Evolutionary conservation across 805 yeast species (phyloP), one percentile per base, ranked within the genome.

Genomic region (Yamadazyma olivae): DNA sequence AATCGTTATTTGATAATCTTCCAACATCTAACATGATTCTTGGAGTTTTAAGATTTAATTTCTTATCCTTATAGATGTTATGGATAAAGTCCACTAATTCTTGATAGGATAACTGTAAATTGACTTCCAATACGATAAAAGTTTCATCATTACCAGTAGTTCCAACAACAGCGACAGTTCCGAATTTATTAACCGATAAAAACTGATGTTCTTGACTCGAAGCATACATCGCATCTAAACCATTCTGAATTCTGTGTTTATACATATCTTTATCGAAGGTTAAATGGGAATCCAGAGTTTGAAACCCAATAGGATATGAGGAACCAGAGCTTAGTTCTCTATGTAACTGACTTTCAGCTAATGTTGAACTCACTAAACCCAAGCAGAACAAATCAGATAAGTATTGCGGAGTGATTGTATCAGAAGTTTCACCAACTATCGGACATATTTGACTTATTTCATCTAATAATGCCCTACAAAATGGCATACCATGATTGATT

Each of bases 131-230:
- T 8, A 71, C 54, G 9, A 71, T 46, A 49, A 74, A 75, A 1
- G 79, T 71, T 42, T 75, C 78, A 15, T 52, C 46, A 50, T 75
- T 75, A 1, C 80, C 80, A 6, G 53, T 54, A 1, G 79, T 73
- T 12, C 72, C 72, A 7, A 69, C 71, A 19, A 70, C 71, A 1
- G 77, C 70, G 9, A 68, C 75, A 2, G 68, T 60, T 3, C 79
- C 79, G 16, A 61, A 46, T 42, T 71, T 70, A 17, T 73, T 69
- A 14, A 74, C 64, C 2, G 73, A 64, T 17, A 75, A 52, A 46
- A 73, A 75, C 44, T 66, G 68, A 54, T 75, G 79, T 1, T 65
- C 65, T 33, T 62, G 61, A 4, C 61, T 44, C 1, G 71, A 56
- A 3, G 79, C 68, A 40, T 52, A 50, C 53, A 73, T 61, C 1